Base-by-base conservation (phyloP, 1,284 basidiomycete species). In the Agaricales sp. region DNA sequence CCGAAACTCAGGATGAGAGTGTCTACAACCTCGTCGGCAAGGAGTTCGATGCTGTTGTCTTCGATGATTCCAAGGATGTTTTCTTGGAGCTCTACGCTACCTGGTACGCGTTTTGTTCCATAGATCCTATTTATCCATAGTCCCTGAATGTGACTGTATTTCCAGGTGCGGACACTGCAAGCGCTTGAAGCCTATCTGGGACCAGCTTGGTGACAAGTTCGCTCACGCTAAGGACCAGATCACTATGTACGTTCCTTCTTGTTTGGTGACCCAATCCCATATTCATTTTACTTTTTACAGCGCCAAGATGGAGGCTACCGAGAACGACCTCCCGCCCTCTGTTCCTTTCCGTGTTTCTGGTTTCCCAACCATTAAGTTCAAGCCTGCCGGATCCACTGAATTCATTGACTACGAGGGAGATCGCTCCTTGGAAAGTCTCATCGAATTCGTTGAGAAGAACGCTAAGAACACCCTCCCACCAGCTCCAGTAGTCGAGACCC, bases 351-450 rank as follows among this genome's bases (percentile, higher is more conserved):
- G 81, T 50, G 70, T 95, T 54, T 61, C 73, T 51, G 86, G 90
- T 45, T 98, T 96, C 91, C 95, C 95, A 6, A 98, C 96, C 1
- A 67, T 99, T 65, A 98, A 98, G 67, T 96, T 99, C 80, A 92
- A 93, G 70, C 78, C 85, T 8, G 95, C 96, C 20, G 94, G 95
- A 49, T 71, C 78, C 43, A 73, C 74, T 52, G 83, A 89, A 51
- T 98, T 94, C 70, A 70, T 97, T 53, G 92, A 97, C 65, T 97
- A 93, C 63, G 84, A 89, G 55, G 93, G 93, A 54, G 94, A 96
- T 64, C 83, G 93, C 55, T 84, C 86, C 4, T 69, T 92, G 54
- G 92, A 96, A 69, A 84, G 78, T 59, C 68, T 97, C 52, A 74
- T 91, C 56, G 79, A 88, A 52, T 96, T 92, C 65, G 69, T 94